Evolutionary conservation across 1,139 yeast genomes (phyloP).

Genomic region (Magnusiomyces paraingens): DNA sequence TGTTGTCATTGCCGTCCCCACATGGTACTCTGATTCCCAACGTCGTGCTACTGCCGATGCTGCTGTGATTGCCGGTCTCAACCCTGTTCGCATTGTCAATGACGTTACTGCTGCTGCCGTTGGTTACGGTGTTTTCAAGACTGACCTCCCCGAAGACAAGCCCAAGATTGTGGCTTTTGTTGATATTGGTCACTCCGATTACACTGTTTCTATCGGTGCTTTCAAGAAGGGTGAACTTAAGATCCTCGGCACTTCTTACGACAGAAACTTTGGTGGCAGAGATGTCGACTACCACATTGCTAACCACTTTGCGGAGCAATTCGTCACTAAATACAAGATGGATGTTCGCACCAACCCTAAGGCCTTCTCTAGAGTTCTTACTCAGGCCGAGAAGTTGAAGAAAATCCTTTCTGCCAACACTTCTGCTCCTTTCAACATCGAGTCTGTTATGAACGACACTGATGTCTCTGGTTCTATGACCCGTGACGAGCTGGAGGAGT

Average conservation of each 20-base stretch:
- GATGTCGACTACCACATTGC: slow-evolving; percentile 91
- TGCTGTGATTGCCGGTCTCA: slow-evolving; percentile 89
- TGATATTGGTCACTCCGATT: slow-evolving; percentile 96
- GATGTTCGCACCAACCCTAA: slow-evolving; percentile 86
- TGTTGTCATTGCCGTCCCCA: slow-evolving; percentile 92
- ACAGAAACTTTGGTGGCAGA: slow-evolving; percentile 98
- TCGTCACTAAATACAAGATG: slow-evolving; percentile 85
- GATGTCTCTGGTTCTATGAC: slow-evolving; percentile 87
- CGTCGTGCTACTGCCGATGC: slow-evolving; percentile 97
- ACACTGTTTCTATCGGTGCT: slow-evolving; percentile 84
- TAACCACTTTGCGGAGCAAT: slow-evolving; percentile 89
- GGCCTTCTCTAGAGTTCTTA: slow-evolving; percentile 87
- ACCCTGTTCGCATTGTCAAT: slow-evolving; percentile 96
- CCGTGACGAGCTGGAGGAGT: slow-evolving; percentile 90
- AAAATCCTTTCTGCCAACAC: slow-evolving; percentile 95
- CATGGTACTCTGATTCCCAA: slow-evolving; percentile 94
- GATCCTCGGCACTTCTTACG: slow-evolving; percentile 85
- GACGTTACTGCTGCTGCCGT: slow-evolving; percentile 99
- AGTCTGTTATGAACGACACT: slow-evolving; percentile 94
- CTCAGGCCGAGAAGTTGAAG: slow-evolving; percentile 90
- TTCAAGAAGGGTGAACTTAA: slow-evolving; percentile 95
- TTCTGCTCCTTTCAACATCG: slow-evolving; percentile 90
- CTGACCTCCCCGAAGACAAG: slow-evolving; percentile 88
- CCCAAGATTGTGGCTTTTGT: slow-evolving; percentile 86
- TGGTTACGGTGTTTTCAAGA: slow-evolving; percentile 97